Evolutionary conservation across 805 yeast genomes (phyloP), one percentile per base, ranked within the genome.

Genomic region (Ogataea pilisensis): DNA sequence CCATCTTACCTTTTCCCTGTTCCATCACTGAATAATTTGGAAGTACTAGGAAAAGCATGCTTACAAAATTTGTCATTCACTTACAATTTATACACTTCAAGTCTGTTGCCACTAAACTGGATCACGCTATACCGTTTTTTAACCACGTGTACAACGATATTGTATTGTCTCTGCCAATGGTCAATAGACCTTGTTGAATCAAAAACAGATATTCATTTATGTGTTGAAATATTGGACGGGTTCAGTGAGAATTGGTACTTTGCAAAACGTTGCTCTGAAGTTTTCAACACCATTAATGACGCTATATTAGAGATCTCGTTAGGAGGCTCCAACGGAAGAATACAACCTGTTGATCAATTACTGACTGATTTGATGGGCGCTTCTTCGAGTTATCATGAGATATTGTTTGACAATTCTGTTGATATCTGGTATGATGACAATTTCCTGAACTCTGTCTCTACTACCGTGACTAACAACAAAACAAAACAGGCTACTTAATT

Each of bases 1-100:
- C 80, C 80, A 5, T 73, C 77, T 4, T 68, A 68, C 31, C 54
- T 75, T 34, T 63, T 68, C 8, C 78, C 80, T 4, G 58, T 59
- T 8, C 76, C 78, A 2, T 56, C 70, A 0, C 48, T 59, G 12
- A 66, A 64, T 18, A 61, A 65, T 5, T 41, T 75, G 27, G 63
- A 68, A n/a, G 58, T 63, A 11, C 46, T 75, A 35, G 74, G 77
- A 0, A 69, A 68, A 31, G 66, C 68, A 13, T 71, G 76, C 40
- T 50, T 73, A 12, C 69, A 72, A 35, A 68, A 71, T 11, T 52
- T 73, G 34, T 67, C 75, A 16, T 69, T 66, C 49, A 69, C 74
- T 1, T 73, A 73, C 55, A 66, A 64, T 31, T 46, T 74, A 4
- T 74, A 69, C 55, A 65, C 68, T 31, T 61, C 69, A 8, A 69